Conservation (phyloP, 208 protist species). For the Acanthamoeba lenticulata region DNA sequence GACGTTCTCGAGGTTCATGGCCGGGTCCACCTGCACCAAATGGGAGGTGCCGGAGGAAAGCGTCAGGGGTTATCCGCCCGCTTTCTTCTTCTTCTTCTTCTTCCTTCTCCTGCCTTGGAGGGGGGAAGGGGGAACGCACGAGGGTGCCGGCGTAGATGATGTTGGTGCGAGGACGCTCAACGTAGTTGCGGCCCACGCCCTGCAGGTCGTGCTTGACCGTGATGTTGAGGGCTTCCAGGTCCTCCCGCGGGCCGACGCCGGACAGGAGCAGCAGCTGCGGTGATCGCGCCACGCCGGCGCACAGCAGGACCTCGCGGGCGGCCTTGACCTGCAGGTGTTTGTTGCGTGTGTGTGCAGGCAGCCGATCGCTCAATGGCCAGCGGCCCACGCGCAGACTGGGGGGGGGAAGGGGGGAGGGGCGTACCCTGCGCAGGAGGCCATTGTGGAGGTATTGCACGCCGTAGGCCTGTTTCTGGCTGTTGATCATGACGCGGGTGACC, state of each 20-base stretch:
- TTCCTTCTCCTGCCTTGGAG: too few species aligned
- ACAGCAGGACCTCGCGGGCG: constrained; percentile 78
- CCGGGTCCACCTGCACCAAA: neutral
- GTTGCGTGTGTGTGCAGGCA: neutral
- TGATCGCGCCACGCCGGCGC: constrained; percentile 75
- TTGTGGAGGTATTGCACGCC: constrained; percentile 4
- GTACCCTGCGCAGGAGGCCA: neutral
- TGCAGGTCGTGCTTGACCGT: constrained; percentile 35
- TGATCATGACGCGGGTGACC: neutral
- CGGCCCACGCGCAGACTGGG: too few species aligned
- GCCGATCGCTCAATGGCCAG: too few species aligned
- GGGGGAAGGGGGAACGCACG: too few species aligned
- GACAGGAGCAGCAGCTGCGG: constrained; percentile 82
- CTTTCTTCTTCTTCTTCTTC: too few species aligned
- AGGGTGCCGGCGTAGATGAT: neutral
- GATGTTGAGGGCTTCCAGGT: constrained; percentile 67
- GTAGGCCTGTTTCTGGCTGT: neutral
- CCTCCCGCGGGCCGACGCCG: constrained; percentile 74
- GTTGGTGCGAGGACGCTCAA: constrained; percentile 77
- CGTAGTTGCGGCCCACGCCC: constrained; percentile 83
- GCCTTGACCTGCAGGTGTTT: neutral
- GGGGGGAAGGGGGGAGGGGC: too few species aligned
- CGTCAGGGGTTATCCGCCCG: too few species aligned
- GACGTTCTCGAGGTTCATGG: neutral
- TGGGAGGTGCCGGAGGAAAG: too few species aligned